phyloP scores from a whole-genome alignment of 768 basidiomycete species.

The Ramaria rubella region DNA sequence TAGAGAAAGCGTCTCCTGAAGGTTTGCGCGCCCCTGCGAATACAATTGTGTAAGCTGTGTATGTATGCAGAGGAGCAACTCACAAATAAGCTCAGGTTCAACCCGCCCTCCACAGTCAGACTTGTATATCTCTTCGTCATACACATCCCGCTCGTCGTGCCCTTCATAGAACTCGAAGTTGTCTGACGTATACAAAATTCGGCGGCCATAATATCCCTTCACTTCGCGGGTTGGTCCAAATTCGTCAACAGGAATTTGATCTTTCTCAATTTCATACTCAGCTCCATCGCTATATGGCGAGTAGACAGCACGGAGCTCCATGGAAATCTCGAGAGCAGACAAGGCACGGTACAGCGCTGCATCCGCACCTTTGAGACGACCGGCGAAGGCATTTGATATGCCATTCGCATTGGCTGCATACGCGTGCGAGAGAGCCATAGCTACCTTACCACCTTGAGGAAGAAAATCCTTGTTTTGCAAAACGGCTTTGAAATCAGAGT shows the following conservation, averaged over 20 bases:
- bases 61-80: background rate
- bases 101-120: background rate
- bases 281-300: background rate
- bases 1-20: background rate
- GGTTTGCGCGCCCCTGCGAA: background rate
- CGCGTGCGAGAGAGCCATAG: background rate
- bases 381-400: background rate
- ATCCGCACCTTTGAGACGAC: background rate
- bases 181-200: background rate
- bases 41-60: background rate
- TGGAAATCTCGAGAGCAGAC: background rate
- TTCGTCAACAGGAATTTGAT: background rate
- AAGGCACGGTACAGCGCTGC: background rate
- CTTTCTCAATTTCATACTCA: background rate
- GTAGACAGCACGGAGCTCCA: background rate
- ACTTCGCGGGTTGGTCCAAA: constrained; percentile 4
- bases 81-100: background rate
- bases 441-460: background rate
- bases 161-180: background rate
- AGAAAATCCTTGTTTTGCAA: background rate
- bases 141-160: background rate
- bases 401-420: background rate
- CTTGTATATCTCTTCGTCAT: background rate
- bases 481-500: background rate
- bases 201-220: background rate